Evolutionary conservation across 2,329 filamentous ascomycete genomes (phyloP), one percentile per base, ranked within the genome.

Genomic region (Raffaelea ambrosiae): DNA sequence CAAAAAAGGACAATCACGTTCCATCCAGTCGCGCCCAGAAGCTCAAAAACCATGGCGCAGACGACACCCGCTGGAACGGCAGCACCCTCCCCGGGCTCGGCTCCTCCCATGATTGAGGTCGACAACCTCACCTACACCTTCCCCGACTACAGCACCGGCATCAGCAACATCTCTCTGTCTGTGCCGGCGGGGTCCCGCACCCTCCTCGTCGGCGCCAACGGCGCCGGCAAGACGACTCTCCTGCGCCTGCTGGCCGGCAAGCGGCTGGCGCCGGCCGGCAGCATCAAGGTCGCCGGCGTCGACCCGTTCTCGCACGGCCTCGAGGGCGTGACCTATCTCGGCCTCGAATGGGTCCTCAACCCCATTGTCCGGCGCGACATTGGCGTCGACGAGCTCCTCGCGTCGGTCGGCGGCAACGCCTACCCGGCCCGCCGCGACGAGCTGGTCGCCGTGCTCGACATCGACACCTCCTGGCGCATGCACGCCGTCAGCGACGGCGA

Each of bases 321-420:
- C 23, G 87, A 95, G 67, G 93, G 93, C 53, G 91, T 98, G 29
- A 97, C 91, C 20, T 98, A 98, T 66, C 84, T 98, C 8, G 93
- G 93, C 1, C 80, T 96, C 1, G 93, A 98, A 73, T 98, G 93
- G 93, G 93, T 97, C 3, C 78, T 98, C 10, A 97, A 97, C 71
- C 88, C 87, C 43, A 95, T 97, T 59, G 93, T 97, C 43, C 86
- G 91, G 45, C 94, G 85, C 26, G 93, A 98, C 66, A 95, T 98
- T 57, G 88, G 88, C 50, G 91, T 98, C 3, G 78, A 77, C 3
- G 90, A 94, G 55, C 79, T 98, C 5, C 80, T 98, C 22, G 71
- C 81, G 43, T 88, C 83, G 3, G 87, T 98, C 0, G 93, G 93
- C 51, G 93, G 93, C 13, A 79, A 95, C 64, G 78, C 80, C 56